Evolutionary conservation across 2,329 filamentous ascomycete species (phyloP), one percentile per base, ranked within the genome.

Genomic region (Calonectria hawksworthii): DNA sequence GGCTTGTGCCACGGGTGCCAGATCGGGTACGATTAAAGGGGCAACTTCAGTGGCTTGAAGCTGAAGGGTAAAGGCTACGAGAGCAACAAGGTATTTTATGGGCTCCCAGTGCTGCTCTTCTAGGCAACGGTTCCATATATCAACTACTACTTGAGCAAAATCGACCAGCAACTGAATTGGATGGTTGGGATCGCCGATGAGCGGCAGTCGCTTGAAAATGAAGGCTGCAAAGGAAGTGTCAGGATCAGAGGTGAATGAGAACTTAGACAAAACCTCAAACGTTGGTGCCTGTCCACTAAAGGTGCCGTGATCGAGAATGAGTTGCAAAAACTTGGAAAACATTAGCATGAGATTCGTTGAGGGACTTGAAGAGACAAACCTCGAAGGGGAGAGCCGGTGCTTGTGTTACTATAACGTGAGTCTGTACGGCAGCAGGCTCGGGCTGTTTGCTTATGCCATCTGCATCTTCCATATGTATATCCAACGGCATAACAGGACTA

Each of bases 111-210:
- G 87, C 77, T 88, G 87, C 78, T 96, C 94, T 14, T 90, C 86
- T 9, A 93, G 85, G 81, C 94, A 96, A 26, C 88, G 89, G 21
- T 88, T 88, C 94, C 95, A 96, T 18, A 96, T 83, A 21, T 89
- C 87, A 65, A 95, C 88, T 26, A 96, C 84, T 36, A 92, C 86
- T 64, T 91, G 87, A 66, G 91, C 92, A 76, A 96, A 92, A 74
- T 92, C 90, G 13, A 93, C 86, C 1, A 94, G 89, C 4, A 94
- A 87, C 81, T 85, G 91, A 84, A 86, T 87, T 64, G 86, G 90
- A 74, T 86, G 88, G 68, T 81, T 86, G 70, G 83, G 86, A 61
- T 84, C 87, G 67, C 90, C 90, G 75, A 92, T 88, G 8, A 87
- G 82, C 0, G 93, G 91, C n/a, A 96, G 84, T 56, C 90, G 90